These are phyloP conservation scores for Colletotrichum sp. DNA, from an alignment of 2,329 filamentous ascomycete species.

Conservation along the genomic window DNA sequence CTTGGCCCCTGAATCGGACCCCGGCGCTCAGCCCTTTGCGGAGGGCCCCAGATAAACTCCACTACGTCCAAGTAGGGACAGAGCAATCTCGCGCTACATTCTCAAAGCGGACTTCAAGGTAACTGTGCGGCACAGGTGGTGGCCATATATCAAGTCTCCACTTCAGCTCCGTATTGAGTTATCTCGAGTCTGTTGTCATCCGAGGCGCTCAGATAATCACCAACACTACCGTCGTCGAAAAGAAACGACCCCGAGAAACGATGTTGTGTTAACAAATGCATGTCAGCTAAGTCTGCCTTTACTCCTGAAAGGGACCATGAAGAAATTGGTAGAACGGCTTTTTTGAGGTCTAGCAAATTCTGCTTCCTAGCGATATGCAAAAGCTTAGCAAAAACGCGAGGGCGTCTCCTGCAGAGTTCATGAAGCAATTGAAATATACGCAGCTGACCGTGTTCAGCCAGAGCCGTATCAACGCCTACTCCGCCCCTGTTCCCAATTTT, in stretches of 20 bases:
- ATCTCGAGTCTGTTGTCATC: background rate
- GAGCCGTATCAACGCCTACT: background rate
- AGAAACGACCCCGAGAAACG: background rate
- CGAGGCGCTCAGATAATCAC: background rate
- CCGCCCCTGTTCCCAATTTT: background rate
- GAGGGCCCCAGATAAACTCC: background rate
- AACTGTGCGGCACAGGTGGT: background rate
- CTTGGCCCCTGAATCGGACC: background rate
- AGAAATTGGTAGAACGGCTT: background rate
- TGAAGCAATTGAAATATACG: background rate
- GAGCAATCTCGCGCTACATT: background rate
- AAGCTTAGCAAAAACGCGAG: background rate
- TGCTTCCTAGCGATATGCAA: background rate
- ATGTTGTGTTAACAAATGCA: background rate
- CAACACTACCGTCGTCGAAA: background rate
- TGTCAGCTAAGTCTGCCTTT: background rate
- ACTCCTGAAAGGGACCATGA: background rate
- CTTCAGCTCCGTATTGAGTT: background rate
- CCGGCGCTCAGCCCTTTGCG: background rate
- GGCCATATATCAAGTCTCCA: background rate
- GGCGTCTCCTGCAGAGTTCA: background rate
- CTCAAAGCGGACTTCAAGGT: background rate
- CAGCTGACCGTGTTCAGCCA: background rate
- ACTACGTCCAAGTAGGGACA: background rate
- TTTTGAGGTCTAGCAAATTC: background rate